Evolutionary conservation across 1,284 basidiomycete genomes (phyloP), one percentile per base, ranked within the genome.

Genomic region (Cryptococcus depauperatus): DNA sequence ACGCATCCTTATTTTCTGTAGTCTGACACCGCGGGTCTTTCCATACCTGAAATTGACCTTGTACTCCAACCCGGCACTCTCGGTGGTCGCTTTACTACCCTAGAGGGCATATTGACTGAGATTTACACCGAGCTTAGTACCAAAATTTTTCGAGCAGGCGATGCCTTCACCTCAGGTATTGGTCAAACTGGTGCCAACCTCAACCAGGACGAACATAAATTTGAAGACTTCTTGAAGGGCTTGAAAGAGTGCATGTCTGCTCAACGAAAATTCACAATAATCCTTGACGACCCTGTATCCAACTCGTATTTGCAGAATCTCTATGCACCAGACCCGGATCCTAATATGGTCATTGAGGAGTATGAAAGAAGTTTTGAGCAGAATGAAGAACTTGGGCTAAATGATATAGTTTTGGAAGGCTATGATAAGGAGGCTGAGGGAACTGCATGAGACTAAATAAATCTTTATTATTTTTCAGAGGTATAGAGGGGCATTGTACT

Each of bases 231-330:
- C 75, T 72, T 98, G 48, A 72, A 73, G 52, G 81, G 81, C 43
- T 76, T 98, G 37, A 90, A 90, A 70, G 77, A 79, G 65, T 78
- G 89, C 53, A 91, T 88, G 72, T 76, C 74, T 37, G 89, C 79
- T 13, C 77, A 82, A 43, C 75, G 74, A 38, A 82, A 83, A 13
- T 96, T 92, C 72, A 97, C 93, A 0, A 68, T 99, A 50, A 85
- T 98, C 59, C 74, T 98, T 16, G 93, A 98, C 62, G 95, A 99
- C 66, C 93, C 95, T 3, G 74, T 98, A 28, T 83, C 88, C 16
- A 96, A 97, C 71, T 93, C 88, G 18, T 95, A 97, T 68, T 76
- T 99, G 40, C 95, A 99, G 69, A 97, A 92, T 69, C 68, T 93
- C 14, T 97, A 90, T 61, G 88, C 88, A 1, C 89, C 88, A 5